These are phyloP conservation scores for Suillus subalutaceus DNA, from an alignment of 768 basidiomycete species.

Conservation along the genomic window DNA sequence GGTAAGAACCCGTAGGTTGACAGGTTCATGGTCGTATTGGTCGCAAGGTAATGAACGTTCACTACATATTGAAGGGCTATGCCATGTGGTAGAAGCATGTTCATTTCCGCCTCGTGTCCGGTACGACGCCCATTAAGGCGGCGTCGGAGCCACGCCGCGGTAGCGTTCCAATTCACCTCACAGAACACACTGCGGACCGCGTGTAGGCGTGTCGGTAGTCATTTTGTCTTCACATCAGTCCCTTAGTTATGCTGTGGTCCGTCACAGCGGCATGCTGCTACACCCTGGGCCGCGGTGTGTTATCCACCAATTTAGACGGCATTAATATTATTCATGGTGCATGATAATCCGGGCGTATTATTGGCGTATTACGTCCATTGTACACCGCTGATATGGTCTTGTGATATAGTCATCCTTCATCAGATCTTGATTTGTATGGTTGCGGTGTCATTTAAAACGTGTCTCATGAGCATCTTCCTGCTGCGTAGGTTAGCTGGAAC, in stretches of 20 bases:
- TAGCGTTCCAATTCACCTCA: constrained; percentile 14
- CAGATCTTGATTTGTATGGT: constrained; percentile 4
- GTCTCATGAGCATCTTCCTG: background rate
- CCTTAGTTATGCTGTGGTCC: constrained; percentile 3
- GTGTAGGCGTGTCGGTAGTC: constrained; percentile 5
- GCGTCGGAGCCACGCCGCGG: constrained; percentile 24
- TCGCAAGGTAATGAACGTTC: constrained; percentile 21
- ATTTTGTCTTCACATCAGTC: constrained; percentile 4
- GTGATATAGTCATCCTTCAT: background rate
- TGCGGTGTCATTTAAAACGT: background rate
- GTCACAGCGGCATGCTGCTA: background rate
- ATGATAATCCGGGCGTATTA: background rate
- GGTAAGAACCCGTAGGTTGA: constrained; percentile 30
- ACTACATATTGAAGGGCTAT: constrained; percentile 24
- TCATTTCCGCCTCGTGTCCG: constrained; percentile 9
- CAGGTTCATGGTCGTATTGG: constrained; percentile 33
- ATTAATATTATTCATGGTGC: background rate
- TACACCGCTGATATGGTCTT: background rate
- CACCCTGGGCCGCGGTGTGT: background rate
- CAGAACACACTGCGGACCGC: constrained; percentile 6
- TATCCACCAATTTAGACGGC: background rate
- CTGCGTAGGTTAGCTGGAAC: background rate
- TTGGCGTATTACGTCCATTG: constrained; percentile 1
- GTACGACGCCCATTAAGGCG: constrained; percentile 20
- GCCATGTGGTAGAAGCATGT: constrained; percentile 30